Evolutionary conservation across 2,329 filamentous ascomycete species (phyloP), one percentile per base, ranked within the genome.

Genomic region (Trichoderma sp.): DNA sequence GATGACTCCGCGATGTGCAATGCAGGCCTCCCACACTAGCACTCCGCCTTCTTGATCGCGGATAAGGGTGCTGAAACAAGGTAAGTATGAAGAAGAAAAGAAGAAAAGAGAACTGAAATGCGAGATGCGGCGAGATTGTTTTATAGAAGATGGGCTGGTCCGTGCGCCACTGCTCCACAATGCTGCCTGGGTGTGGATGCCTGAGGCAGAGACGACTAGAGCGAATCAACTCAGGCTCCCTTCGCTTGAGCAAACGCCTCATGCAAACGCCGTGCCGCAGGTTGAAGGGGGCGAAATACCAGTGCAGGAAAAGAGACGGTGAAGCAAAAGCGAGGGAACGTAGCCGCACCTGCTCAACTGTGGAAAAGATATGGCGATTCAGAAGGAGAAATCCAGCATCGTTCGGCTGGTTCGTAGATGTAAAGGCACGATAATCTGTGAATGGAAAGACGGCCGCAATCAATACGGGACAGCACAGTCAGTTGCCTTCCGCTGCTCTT

Each of bases 1-100:
- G 83, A 83, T 80, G 83, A 86, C 85, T 83, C 86, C 87, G 84
- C 86, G 86, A 81, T 86, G 87, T 89, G 86, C 86, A 87, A 88
- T 88, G 86, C 86, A 88, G 86, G 85, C 83, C 83, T 83, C 82
- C 85, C 84, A 79, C 79, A 81, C 84, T 87, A 84, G 82, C 79
- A 78, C 75, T 79, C 79, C 81, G 82, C 78, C 80, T 85, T 85
- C 85, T 78, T 88, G 87, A 88, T 81, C 86, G 80, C 81, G 82
- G 80, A 78, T 78, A 14, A 33, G 27, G 9, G 31, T 76, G 79
- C 80, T 83, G 81, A 81, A 83, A 84, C 83, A 88, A 88, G 86
- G 86, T 87, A 88, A 88, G 87, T 88, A 88, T 88, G 84, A 85
- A 82, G 78, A 83, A 83, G 76, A 79, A 80, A 66, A 77, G 77